Conservation (phyloP, 768 basidiomycete genomes). For the Boletus patriciae region DNA sequence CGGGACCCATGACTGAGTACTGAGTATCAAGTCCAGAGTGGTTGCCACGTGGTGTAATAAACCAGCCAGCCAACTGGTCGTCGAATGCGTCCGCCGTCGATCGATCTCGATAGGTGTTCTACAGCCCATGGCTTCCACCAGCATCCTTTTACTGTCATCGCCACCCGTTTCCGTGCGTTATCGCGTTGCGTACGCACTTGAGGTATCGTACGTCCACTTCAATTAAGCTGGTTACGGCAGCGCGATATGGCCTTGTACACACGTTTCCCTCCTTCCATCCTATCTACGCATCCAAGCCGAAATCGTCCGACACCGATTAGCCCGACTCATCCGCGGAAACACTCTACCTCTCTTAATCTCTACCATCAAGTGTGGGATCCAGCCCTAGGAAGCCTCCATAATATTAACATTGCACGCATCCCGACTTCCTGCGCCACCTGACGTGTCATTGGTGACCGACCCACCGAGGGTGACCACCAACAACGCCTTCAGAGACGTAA, state of each 20-base stretch:
- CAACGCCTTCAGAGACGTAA: slow-evolving; percentile 16
- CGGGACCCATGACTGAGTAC: slow-evolving; percentile 1
- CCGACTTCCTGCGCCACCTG: not conserved
- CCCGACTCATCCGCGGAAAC: slow-evolving; percentile 4
- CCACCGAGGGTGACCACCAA: not conserved
- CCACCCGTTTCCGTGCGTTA: slow-evolving; percentile 2
- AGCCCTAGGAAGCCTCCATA: not conserved
- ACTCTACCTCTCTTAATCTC: not conserved
- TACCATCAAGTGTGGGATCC: not conserved
- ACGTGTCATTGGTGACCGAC: not conserved
- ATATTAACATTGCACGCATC: not conserved
- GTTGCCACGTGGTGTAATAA: not conserved
- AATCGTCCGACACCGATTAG: not conserved
- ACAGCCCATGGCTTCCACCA: not conserved
- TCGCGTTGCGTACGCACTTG: slow-evolving; percentile 8
- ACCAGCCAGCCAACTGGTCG: not conserved
- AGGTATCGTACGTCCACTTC: not conserved
- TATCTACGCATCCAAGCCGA: slow-evolving; percentile 8
- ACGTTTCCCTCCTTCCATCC: slow-evolving; percentile 16
- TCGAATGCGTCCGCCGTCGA: not conserved
- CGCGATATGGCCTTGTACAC: not conserved
- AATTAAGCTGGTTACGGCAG: slow-evolving; percentile 17
- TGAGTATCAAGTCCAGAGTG: not conserved
- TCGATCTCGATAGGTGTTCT: not conserved
- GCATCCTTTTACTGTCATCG: not conserved